Evolutionary conservation across 805 yeast genomes (phyloP).

Genomic region (Zygosaccharomyces lentus): DNA sequence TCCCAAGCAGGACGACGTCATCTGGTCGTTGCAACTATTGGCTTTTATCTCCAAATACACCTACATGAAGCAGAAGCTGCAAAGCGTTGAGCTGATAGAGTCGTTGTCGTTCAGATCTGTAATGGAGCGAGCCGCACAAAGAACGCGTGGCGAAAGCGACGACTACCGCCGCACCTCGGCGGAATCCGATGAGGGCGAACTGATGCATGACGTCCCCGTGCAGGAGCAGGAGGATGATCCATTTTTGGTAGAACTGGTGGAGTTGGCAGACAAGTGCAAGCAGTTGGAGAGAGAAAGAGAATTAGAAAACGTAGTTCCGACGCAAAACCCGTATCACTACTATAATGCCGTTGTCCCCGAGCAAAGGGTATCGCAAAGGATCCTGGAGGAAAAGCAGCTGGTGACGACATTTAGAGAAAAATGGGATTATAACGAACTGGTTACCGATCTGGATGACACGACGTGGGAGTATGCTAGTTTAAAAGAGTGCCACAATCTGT

Average conservation of each 20-base stretch:
- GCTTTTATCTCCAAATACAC: slow-evolving; percentile 94
- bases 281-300: background rate
- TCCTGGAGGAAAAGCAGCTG: slow-evolving; percentile 12
- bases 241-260: slow-evolving; percentile 19
- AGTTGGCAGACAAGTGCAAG: slow-evolving; percentile 9
- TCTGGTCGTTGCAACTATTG: slow-evolving; percentile 86
- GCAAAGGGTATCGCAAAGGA: slow-evolving; percentile 8
- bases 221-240: slow-evolving; percentile 12
- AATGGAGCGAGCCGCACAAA: slow-evolving; percentile 17
- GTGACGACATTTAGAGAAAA: slow-evolving; percentile 28
- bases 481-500: slow-evolving; percentile 57
- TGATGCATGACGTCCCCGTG: slow-evolving; percentile 7
- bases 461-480: slow-evolving; percentile 38
- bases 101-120: slow-evolving; percentile 53
- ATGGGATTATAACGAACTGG: slow-evolving; percentile 46
- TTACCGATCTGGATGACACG: slow-evolving; percentile 22
- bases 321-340: slow-evolving; percentile 7
- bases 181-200: background rate
- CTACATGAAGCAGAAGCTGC: slow-evolving; percentile 65
- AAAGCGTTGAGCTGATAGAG: slow-evolving; percentile 70
- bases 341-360: slow-evolving; percentile 7
- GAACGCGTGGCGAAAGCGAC: slow-evolving; percentile 5
- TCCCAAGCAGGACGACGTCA: slow-evolving; percentile 89
- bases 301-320: background rate
- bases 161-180: background rate